phyloP scores from a whole-genome alignment of 768 basidiomycete species.

The Leucosporidium yakuticum region DNA sequence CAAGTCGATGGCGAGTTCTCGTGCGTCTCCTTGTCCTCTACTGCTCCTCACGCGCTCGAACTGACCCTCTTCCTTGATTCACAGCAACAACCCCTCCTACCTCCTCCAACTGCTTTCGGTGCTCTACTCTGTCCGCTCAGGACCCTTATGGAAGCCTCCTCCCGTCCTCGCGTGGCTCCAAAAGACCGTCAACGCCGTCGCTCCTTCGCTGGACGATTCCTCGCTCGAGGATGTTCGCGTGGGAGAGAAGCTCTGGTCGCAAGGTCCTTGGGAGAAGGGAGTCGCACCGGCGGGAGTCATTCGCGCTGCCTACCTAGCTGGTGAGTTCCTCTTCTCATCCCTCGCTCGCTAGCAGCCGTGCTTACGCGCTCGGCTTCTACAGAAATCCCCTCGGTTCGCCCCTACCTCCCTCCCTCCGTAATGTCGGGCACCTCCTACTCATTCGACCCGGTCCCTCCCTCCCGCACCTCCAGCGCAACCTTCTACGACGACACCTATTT shows the following conservation, averaged over 20 bases:
- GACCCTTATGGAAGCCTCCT: constrained; percentile 73
- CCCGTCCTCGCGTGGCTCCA: constrained; percentile 62
- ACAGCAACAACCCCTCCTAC: constrained; percentile 26
- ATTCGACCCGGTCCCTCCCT: constrained; percentile 83
- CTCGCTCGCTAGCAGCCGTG: neutral
- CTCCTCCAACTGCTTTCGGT: constrained; percentile 72
- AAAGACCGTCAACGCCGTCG: constrained; percentile 51
- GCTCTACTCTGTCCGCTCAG: constrained; percentile 75
- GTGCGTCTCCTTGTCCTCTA: neutral
- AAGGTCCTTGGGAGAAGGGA: constrained; percentile 19
- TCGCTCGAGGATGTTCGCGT: constrained; percentile 9
- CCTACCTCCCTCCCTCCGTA: constrained; percentile 35
- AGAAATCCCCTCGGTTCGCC: constrained; percentile 26
- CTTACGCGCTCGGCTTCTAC: neutral
- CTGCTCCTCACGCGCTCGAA: neutral
- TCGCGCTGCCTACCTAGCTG: constrained; percentile 30
- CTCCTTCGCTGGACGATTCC: constrained; percentile 39
- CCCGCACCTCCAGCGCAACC: constrained; percentile 51
- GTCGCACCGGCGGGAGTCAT: constrained; percentile 29
- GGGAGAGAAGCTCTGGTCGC: constrained; percentile 10
- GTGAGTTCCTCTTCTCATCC: neutral
- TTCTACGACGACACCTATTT: constrained; percentile 73
- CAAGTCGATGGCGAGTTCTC: constrained; percentile 28
- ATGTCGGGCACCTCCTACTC: constrained; percentile 54
- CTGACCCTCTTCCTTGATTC: neutral